Evolutionary conservation across 192 early-diverging fungal species (phyloP), one percentile per base, ranked within the genome.

Genomic region (Rhizoclosmatium globosum): DNA sequence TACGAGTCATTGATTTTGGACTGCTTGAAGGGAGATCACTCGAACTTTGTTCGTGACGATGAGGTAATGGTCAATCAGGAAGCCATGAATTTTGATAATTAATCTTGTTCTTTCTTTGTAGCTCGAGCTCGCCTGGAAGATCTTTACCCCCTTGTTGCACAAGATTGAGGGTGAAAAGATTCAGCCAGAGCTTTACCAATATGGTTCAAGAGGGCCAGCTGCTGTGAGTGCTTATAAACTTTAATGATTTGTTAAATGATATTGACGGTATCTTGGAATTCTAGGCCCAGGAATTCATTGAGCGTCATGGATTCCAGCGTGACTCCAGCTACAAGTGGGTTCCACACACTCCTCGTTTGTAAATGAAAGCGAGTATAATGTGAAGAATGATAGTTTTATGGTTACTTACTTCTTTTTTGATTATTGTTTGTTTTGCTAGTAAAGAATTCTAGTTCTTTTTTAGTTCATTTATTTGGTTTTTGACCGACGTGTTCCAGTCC

Each of bases 1-100:
- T 99, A 99, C 81, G 96, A 97, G 72, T 91, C 95, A n/a, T 86
- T 99, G 64, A 94, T 99, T 72, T 87, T 98, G 42, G 98, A 98
- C 74, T 92, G 94, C 4, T 82, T 99, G 42, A 92, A 92, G 56
- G 95, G 95, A 47, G 97, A 98, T 77, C 95, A 98, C 80, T 93
- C 93, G 69, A 97, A 98, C 89, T 97, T 99, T 93, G 94, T 98
- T 45, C 83, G 88, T 53, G 84, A 87, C 72, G 85, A 87, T 65
- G 85, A 89, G 78, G 78, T 79, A 21, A 48, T 13, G 21, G 7
- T 17, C 23, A 64, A 17, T 21, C 21, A 39, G 62, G 23, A 39
- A 6, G 7, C 71, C 6, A 39, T 59, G 0, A 7, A 53, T 13
- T 13, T 50, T 73, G 17, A 11, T 59, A 68, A 6, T 31, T 76